Conservation (phyloP, 1,139 yeast genomes). For the Yarrowia galli region DNA sequence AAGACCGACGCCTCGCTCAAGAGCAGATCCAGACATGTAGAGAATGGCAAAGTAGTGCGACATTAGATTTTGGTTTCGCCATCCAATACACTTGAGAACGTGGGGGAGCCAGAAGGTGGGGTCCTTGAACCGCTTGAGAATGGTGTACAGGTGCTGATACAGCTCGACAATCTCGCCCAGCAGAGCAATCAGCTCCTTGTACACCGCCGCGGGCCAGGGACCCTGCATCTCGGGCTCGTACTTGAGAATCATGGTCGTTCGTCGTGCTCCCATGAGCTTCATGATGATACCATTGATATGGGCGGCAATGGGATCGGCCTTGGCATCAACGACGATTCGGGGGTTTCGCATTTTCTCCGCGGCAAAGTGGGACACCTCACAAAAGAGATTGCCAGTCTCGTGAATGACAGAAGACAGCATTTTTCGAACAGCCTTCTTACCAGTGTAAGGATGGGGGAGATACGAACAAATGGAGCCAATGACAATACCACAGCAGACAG, state of each 20-base stretch:
- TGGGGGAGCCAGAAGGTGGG: constrained; percentile 35
- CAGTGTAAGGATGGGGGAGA: constrained; percentile 49
- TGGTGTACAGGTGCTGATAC: constrained; percentile 33
- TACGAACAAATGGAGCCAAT: constrained; percentile 49
- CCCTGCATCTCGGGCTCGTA: constrained; percentile 39
- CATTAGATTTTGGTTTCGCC: constrained; percentile 45
- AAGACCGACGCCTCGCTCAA: constrained; percentile 45
- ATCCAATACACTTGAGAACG: constrained; percentile 44
- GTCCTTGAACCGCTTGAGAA: constrained; percentile 37
- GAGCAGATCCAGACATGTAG: constrained; percentile 47
- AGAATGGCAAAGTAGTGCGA: constrained; percentile 47
- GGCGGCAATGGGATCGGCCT: constrained; percentile 42
- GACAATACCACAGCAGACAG: constrained; percentile 49
- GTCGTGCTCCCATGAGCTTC: constrained; percentile 41
- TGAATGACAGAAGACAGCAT: constrained; percentile 44
- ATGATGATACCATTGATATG: constrained; percentile 39
- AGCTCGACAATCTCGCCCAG: constrained; percentile 38
- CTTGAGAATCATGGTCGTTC: constrained; percentile 13
- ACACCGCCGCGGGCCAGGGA: constrained; percentile 36
- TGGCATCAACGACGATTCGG: constrained; percentile 40
- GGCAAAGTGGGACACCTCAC: constrained; percentile 47
- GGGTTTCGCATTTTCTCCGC: constrained; percentile 44
- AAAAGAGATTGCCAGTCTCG: constrained; percentile 46
- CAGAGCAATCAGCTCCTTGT: constrained; percentile 21
- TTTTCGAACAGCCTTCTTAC: constrained; percentile 47